Conservation (phyloP, 2,329 filamentous ascomycete genomes). For the Epichloe hybrida region DNA sequence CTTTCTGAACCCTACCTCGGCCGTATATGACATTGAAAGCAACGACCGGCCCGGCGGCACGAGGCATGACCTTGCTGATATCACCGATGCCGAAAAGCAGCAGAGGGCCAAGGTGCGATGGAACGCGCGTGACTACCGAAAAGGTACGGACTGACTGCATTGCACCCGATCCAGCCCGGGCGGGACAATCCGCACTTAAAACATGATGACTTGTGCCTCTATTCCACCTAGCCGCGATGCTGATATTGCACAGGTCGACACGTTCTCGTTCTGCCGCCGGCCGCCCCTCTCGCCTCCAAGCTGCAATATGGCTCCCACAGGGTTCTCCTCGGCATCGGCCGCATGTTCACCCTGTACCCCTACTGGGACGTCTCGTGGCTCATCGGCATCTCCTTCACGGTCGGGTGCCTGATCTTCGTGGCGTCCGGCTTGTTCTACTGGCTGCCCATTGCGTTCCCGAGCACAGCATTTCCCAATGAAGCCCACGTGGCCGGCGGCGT, state of each 20-base stretch:
- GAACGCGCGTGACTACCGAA: conserved; percentile 8
- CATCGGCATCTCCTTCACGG: conserved; percentile 10
- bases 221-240: too few species aligned
- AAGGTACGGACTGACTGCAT: background rate
- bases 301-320: conserved; percentile 1
- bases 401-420: conserved; percentile 11
- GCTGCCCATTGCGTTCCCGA: conserved; percentile 41
- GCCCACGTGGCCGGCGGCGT: conserved; percentile 31
- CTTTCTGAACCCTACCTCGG: conserved; percentile 8
- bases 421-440: conserved; percentile 37
- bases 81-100: background rate
- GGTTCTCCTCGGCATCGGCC: conserved; percentile 6
- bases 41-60: conserved; percentile 1
- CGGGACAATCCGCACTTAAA: background rate
- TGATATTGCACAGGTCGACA: conserved; percentile 2
- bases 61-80: background rate
- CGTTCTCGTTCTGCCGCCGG: conserved; percentile 6
- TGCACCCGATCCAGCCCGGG: background rate
- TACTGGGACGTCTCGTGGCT: conserved; percentile 13
- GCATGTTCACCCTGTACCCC: conserved; percentile 11
- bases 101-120: conserved; percentile 7
- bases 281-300: conserved; percentile 7
- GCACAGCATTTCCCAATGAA: conserved; percentile 31
- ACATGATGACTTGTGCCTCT: background rate
- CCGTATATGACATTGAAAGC: conserved; percentile 7